phyloP scores from a whole-genome alignment of 257 asterid genomes.

The Rubia yunnanensis region DNA sequence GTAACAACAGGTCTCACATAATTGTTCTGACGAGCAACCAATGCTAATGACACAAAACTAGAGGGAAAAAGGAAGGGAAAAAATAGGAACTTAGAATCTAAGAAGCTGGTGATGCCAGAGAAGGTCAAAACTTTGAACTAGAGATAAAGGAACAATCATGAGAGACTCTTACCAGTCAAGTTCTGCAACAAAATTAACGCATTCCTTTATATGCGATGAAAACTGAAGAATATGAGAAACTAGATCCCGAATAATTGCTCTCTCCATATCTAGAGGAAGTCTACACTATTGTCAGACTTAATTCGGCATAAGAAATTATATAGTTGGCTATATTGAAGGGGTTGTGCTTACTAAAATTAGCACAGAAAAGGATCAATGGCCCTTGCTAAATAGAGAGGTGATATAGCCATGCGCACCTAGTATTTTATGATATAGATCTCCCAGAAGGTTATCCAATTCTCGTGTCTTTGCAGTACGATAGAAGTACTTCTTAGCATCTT shows the following conservation, averaged over 20 bases:
- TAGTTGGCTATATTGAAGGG: not conserved
- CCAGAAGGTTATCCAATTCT: slow-evolving; percentile 81
- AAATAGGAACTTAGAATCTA: slow-evolving; percentile 12
- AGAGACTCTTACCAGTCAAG: slow-evolving; percentile 73
- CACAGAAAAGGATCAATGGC: not conserved
- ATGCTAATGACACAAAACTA: slow-evolving; percentile 70
- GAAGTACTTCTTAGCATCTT: slow-evolving; percentile 65
- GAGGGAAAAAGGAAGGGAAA: slow-evolving; percentile 3
- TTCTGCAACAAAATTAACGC: slow-evolving; percentile 78
- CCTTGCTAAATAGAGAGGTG: not conserved
- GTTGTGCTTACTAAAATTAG: not conserved
- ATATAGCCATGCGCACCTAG: slow-evolving; percentile 44
- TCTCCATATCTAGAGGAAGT: slow-evolving; percentile 65
- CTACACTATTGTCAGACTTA: not conserved
- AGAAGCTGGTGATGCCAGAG: slow-evolving; percentile 13
- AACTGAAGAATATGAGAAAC: slow-evolving; percentile 70
- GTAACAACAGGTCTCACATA: slow-evolving; percentile 87
- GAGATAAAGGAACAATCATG: slow-evolving; percentile 13
- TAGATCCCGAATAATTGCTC: slow-evolving; percentile 88
- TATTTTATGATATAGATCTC: slow-evolving; percentile 93
- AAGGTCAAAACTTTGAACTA: slow-evolving; percentile 8
- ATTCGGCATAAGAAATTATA: not conserved
- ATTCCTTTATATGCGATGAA: slow-evolving; percentile 55
- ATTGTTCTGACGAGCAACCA: slow-evolving; percentile 95
- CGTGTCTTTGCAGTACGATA: slow-evolving; percentile 85